These are phyloP conservation scores for Yamadazyma membranifaciens DNA, from an alignment of 1,139 yeast genomes.

Conservation along the genomic window DNA sequence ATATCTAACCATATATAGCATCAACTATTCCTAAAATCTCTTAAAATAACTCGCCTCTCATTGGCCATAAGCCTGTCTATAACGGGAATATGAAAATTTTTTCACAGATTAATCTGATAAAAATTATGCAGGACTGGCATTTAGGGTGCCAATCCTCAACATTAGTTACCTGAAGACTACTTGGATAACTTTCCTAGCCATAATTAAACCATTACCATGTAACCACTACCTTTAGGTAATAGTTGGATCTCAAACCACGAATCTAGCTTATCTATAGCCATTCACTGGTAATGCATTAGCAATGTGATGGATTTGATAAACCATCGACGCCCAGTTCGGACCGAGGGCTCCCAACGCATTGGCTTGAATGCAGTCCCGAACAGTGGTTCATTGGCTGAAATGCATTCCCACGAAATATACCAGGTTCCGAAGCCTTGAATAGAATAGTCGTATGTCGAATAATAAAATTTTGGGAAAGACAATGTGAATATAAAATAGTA, in stretches of 20 bases:
- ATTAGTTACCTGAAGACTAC: too few species aligned
- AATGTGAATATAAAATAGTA: too few species aligned
- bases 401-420: background rate
- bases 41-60: background rate
- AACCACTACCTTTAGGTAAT: too few species aligned
- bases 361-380: too few species aligned
- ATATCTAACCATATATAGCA: background rate
- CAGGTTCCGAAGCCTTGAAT: too few species aligned
- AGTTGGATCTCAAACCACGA: too few species aligned
- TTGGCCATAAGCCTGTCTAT: background rate
- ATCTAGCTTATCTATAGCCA: background rate
- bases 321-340: background rate
- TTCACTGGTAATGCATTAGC: background rate
- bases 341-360: background rate
- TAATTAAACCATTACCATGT: too few species aligned
- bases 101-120: conserved; percentile 11
- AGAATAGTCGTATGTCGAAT: too few species aligned
- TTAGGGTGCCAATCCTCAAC: too few species aligned
- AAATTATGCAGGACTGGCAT: conserved; percentile 3
- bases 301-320: conserved; percentile 3
- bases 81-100: conserved; percentile 2
- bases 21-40: background rate
- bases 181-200: too few species aligned
- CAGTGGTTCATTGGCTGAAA: conserved; percentile 1
- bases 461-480: too few species aligned